phyloP scores from a whole-genome alignment of 441 rosid genomes.

The Populus hybrid region DNA sequence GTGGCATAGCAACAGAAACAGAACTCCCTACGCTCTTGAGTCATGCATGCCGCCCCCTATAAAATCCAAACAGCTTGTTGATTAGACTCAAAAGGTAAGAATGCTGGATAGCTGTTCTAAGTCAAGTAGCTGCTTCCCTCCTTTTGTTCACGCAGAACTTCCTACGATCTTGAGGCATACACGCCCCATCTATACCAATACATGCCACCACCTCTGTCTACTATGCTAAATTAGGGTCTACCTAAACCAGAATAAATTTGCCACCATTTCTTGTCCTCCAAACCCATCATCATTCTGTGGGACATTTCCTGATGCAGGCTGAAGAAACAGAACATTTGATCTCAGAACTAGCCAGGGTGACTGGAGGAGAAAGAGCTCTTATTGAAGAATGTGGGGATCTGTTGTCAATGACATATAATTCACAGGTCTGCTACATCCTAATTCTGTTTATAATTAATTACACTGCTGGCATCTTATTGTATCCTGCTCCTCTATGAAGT shows the following conservation, averaged over 20 bases:
- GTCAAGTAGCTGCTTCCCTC: not conserved
- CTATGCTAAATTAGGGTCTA: not conserved
- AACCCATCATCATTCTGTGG: not conserved
- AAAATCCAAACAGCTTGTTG: not conserved
- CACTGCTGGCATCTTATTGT: not conserved
- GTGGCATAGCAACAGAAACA: not conserved
- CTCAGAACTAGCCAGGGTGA: slow-evolving; percentile 65
- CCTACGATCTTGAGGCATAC: not conserved
- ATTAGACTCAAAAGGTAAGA: not conserved
- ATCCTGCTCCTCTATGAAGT: not conserved
- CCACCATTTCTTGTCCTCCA: not conserved
- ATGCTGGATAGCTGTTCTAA: not conserved
- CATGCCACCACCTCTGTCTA: no score
- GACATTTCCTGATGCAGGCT: slow-evolving; percentile 42
- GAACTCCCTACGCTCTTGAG: no score
- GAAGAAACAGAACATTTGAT: slow-evolving; percentile 50
- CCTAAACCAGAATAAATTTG: not conserved
- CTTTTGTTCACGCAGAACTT: not conserved
- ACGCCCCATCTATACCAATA: no score
- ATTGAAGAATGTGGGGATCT: slow-evolving; percentile 60
- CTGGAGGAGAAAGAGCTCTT: slow-evolving; percentile 48
- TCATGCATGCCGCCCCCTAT: no score
- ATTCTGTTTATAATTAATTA: not conserved
- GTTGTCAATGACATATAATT: slow-evolving; percentile 37
- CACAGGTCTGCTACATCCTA: slow-evolving; percentile 46